Evolutionary conservation across 805 yeast genomes (phyloP).

Genomic region (Candida dajiaensis): DNA sequence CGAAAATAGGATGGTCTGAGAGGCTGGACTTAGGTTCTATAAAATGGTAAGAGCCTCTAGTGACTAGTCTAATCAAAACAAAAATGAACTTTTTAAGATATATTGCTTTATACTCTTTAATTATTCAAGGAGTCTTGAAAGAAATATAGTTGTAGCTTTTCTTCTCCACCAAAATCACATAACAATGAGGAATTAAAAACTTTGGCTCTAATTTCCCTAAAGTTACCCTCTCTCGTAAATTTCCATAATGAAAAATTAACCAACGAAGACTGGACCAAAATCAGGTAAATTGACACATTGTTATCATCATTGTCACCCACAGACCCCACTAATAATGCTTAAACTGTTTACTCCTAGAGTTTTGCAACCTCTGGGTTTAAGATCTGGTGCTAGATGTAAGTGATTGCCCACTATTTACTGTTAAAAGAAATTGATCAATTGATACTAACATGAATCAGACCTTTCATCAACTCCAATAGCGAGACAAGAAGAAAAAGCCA

Average conservation of each 20-base stretch:
- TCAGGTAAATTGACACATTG: background rate
- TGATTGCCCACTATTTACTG: background rate
- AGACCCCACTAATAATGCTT: background rate
- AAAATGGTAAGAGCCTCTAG: too few relatives aligned
- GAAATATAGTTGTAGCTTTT: too few relatives aligned
- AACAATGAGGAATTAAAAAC: too few relatives aligned
- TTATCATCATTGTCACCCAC: background rate
- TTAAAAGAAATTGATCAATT: background rate
- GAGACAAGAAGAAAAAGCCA: conserved; percentile 7
- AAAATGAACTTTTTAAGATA: too few relatives aligned
- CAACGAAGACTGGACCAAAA: background rate
- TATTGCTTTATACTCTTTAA: too few relatives aligned
- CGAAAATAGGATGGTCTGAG: too few relatives aligned
- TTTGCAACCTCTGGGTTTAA: background rate
- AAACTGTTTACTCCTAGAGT: background rate
- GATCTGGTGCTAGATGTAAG: background rate
- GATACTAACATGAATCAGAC: background rate
- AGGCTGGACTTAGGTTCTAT: too few relatives aligned
- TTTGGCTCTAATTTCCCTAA: too few relatives aligned
- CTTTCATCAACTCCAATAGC: conserved; percentile 4
- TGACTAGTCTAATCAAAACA: too few relatives aligned
- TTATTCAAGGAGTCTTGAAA: too few relatives aligned
- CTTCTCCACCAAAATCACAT: too few relatives aligned
- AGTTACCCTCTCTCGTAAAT: background rate
- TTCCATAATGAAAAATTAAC: background rate